Percentiles rank a stretch among this genome's conserved stretches.
phyloP scores from a whole-genome alignment of 2,329 filamentous ascomycete genomes.

The Pezicula neosporulosa region DNA sequence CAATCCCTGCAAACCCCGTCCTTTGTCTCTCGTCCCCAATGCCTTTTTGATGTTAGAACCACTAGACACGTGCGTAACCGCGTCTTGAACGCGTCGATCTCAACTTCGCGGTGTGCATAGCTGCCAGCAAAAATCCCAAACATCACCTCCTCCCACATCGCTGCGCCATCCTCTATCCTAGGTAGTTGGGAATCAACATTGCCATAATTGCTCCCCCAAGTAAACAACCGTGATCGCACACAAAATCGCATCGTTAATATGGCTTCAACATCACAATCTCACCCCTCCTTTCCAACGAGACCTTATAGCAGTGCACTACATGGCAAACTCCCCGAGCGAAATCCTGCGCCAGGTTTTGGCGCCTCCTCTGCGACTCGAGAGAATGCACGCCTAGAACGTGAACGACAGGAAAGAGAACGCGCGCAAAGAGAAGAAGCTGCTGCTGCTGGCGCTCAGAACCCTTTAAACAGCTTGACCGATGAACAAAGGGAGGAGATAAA shows the following conservation, averaged over 20 bases:
- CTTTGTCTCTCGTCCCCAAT: no score
- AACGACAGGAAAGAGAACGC: slow-evolving; percentile 30
- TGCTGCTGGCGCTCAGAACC: slow-evolving; percentile 12
- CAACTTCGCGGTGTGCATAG: not conserved
- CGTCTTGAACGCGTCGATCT: no score
- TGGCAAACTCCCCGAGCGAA: slow-evolving; percentile 47
- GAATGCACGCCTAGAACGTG: slow-evolving; percentile 35
- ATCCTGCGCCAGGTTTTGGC: slow-evolving; percentile 29
- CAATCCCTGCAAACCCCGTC: no score
- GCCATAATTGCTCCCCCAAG: not conserved
- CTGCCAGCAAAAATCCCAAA: not conserved
- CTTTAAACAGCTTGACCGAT: slow-evolving; percentile 58
- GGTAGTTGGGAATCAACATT: not conserved
- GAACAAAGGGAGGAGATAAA: slow-evolving; percentile 92
- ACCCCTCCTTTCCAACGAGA: slow-evolving; percentile 48
- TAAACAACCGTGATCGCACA: no score
- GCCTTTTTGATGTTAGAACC: no score
- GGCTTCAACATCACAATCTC: slow-evolving; percentile 42
- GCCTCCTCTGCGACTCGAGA: slow-evolving; percentile 30
- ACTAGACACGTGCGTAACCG: no score
- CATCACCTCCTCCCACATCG: not conserved
- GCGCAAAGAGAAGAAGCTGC: slow-evolving; percentile 15
- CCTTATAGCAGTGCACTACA: slow-evolving; percentile 36
- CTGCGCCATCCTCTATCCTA: not conserved
- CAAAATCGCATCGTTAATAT: slow-evolving; percentile 3